A percentile compares a stretch with the other conserved stretches of the same genome.
Conservation (phyloP, 2,329 filamentous ascomycete genomes). For the Rutstroemia sp. region DNA sequence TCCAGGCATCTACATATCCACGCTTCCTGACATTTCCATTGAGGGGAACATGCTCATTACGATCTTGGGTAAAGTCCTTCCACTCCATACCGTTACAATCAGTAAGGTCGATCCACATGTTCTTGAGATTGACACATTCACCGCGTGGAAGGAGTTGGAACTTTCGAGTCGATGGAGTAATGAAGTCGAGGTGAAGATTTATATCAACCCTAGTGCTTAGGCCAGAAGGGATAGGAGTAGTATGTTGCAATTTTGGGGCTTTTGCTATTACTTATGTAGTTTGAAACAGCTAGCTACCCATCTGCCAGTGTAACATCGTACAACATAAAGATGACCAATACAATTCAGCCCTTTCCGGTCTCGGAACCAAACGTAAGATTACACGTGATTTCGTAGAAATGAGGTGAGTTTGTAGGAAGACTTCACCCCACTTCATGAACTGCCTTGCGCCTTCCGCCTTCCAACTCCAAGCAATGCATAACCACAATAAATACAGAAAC, state of each 20-base stretch:
- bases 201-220: conserved; percentile 13
- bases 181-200: conserved; percentile 56
- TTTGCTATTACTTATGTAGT: no score
- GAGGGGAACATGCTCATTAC: conserved; percentile 54
- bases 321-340: no score
- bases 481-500: no score
- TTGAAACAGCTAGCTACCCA: no score
- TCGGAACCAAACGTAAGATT: not conserved
- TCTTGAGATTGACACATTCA: conserved; percentile 67
- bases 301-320: not conserved
- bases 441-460: no score
- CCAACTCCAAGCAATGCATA: no score
- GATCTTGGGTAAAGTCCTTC: conserved; percentile 65
- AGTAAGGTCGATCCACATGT: conserved; percentile 48
- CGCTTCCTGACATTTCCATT: conserved; percentile 38
- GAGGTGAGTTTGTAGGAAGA: no score
- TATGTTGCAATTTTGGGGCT: no score
- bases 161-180: conserved; percentile 71
- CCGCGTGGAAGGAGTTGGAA: conserved; percentile 69
- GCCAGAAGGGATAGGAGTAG: not conserved
- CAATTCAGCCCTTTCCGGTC: not conserved
- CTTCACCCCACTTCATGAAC: no score
- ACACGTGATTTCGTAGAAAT: not conserved
- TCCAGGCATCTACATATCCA: conserved; percentile 68
- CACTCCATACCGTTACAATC: conserved; percentile 55